These are phyloP conservation scores for Mallotus repandus DNA, from an alignment of 441 rosid species.

Conservation along the genomic window DNA sequence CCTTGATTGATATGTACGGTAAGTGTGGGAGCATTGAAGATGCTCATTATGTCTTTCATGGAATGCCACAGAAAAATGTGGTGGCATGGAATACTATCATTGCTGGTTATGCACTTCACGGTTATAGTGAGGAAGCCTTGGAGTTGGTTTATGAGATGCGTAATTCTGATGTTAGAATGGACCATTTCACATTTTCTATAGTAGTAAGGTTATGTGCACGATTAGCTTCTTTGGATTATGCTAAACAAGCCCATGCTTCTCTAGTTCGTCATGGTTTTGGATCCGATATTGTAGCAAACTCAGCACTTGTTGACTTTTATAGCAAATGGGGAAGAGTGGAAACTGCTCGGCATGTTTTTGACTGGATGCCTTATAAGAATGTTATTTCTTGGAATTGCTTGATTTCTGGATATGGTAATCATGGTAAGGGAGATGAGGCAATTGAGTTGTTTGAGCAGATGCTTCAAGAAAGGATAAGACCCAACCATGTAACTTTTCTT, in stretches of 20 bases:
- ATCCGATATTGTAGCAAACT: slow-evolving; percentile 65
- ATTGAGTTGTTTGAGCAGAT: slow-evolving; percentile 68
- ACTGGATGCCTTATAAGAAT: slow-evolving; percentile 70
- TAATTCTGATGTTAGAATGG: slow-evolving; percentile 62
- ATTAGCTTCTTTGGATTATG: slow-evolving; percentile 69
- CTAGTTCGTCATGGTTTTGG: slow-evolving; percentile 72
- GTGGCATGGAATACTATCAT: slow-evolving; percentile 87
- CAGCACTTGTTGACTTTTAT: slow-evolving; percentile 84
- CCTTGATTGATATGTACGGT: slow-evolving; percentile 83
- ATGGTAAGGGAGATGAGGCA: slow-evolving; percentile 73
- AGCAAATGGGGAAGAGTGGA: slow-evolving; percentile 95
- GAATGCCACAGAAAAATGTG: slow-evolving; percentile 70
- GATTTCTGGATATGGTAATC: slow-evolving; percentile 83
- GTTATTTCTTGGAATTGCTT: slow-evolving; percentile 84
- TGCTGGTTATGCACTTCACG: slow-evolving; percentile 82
- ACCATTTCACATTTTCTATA: slow-evolving; percentile 81
- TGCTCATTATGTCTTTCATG: slow-evolving; percentile 64
- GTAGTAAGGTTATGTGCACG: slow-evolving; percentile 65
- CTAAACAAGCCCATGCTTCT: slow-evolving; percentile 82
- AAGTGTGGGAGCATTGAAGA: slow-evolving; percentile 85
- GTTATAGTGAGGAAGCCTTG: slow-evolving; percentile 79
- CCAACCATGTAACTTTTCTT: slow-evolving; percentile 84
- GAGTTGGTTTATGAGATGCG: slow-evolving; percentile 69
- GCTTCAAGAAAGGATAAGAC: slow-evolving; percentile 50
- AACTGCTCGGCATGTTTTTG: slow-evolving; percentile 68